Base-by-base conservation (phyloP, 805 yeast genomes). In the Starmera pachycereana region DNA sequence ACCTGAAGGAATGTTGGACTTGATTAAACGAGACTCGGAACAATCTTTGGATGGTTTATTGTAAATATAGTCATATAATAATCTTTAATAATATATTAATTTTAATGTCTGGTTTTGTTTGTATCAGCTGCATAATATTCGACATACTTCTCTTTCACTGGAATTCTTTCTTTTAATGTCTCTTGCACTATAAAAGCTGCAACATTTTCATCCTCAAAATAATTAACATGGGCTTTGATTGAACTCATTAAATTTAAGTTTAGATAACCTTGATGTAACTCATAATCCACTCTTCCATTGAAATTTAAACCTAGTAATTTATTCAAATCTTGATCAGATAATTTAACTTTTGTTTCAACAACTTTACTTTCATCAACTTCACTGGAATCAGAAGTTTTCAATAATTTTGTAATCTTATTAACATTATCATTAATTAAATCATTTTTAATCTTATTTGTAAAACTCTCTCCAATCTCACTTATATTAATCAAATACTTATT, bases 1-100 rank as follows among this genome's bases (percentile, higher is more conserved):
- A 54, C 98, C 98, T 1, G 72, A 74, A 41, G 97, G 97, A 0
- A 90, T 90, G 97, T 64, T 86, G 41, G 80, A 80, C 29, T 70
- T 90, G 57, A 90, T 90, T 53, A 79, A 81, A 55, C 74, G 74
- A 47, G 98, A 90, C 53, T 78, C 94, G 3, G 89, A 85, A 47
- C 88, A 87, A 61, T 74, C 81, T 29, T 68, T 85, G 29, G 92
- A 84, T 48, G 92, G 82, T 51, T 69, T 82, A 33, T 42, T 55
- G 18, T 54, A 42, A 36, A 3, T 4, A 11, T 33, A 7, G 3
- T 18, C 14, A 12, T 29, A 11, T 16, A 16, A 4, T 16, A 16
- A 16, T 16, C 30, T 28, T 12, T 29, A 33, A 10, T 10, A 12
- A 29, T 8, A 8, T 33, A 12, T 13, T 29, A n/a, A 9, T 34